Evolutionary conservation across 2,329 filamentous ascomycete genomes (phyloP), one percentile per base, ranked within the genome.

Genomic region (Podosphaera fusca): DNA sequence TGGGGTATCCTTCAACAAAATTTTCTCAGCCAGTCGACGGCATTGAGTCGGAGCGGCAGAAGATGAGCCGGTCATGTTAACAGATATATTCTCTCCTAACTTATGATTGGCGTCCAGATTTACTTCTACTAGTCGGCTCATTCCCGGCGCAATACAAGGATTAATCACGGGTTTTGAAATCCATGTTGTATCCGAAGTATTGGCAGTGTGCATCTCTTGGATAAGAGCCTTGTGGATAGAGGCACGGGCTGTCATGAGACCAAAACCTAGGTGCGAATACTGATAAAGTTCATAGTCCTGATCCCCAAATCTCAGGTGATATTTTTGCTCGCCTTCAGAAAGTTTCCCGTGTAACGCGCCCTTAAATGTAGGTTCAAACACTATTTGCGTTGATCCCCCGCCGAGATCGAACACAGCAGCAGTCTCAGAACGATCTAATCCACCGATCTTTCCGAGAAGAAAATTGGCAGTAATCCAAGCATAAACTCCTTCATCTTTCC

Each of bases 391-490:
- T 30, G 89, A 95, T 56, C 92, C 92, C 65, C 92, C 92, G 61
- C 92, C 92, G 54, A 98, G 83, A 68, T 98, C 92, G 66, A 98
- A 95, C 59, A 95, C 81, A 55, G 92, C 92, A 46, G 92, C 94
- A 1, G 92, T 96, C 55, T 87, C 85, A 61, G 80, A 87, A 69
- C 89, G 81, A 68, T 95, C 90, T 1, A 88, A 86, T 9, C 86
- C 85, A 59, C 92, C 92, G 70, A 98, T 96, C 74, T 96, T 96
- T 66, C 90, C 90, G 31, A 98, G 80, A 46, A 98, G 83, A 71
- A 98, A 98, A 76, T 98, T 98, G 63, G 88, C 92, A 5, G 92
- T 98, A 69, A 98, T 94, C 92, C 92, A 98, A 56, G 92, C 94
- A 68, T 94, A 98, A 35, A 98, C 90, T 68, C 92, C 92, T 73